These are phyloP conservation scores for Kuraishia hungarica DNA, from an alignment of 805 yeast species.

Conservation along the genomic window DNA sequence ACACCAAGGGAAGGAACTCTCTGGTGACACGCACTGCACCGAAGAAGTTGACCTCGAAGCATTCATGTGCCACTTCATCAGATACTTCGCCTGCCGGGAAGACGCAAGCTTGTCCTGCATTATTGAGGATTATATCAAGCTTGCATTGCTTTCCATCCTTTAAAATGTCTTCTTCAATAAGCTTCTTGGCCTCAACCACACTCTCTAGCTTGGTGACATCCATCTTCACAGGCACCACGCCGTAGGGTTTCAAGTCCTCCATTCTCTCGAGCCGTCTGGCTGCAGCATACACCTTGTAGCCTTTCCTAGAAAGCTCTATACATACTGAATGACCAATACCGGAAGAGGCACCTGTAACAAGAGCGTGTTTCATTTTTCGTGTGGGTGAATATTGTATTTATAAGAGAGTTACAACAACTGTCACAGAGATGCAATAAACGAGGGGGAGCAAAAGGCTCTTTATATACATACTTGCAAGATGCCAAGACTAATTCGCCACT, in stretches of 20 bases:
- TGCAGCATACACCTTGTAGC: conserved; percentile 57
- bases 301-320: conserved; percentile 33
- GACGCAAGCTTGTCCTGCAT: conserved; percentile 65
- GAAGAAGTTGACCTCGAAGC: conserved; percentile 59
- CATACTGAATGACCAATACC: conserved; percentile 50
- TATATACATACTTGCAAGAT: no score
- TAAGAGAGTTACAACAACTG: no score
- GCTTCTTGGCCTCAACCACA: conserved; percentile 32
- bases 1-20: conserved; percentile 45
- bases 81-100: conserved; percentile 62
- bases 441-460: no score
- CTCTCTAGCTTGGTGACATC: conserved; percentile 52
- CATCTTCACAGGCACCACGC: conserved; percentile 37
- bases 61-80: conserved; percentile 40
- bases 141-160: conserved; percentile 18
- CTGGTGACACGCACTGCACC: conserved; percentile 61
- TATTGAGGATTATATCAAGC: conserved; percentile 58
- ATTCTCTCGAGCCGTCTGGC: conserved; percentile 62
- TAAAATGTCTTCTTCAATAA: conserved; percentile 32
- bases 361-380: conserved; percentile 22
- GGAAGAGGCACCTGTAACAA: conserved; percentile 52
- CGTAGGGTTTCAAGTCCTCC: conserved; percentile 36
- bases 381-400: no score
- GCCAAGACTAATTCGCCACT: no score
- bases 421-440: no score